Base-by-base conservation (phyloP, 139 green algal species). In the Closterium sp. region DNA sequence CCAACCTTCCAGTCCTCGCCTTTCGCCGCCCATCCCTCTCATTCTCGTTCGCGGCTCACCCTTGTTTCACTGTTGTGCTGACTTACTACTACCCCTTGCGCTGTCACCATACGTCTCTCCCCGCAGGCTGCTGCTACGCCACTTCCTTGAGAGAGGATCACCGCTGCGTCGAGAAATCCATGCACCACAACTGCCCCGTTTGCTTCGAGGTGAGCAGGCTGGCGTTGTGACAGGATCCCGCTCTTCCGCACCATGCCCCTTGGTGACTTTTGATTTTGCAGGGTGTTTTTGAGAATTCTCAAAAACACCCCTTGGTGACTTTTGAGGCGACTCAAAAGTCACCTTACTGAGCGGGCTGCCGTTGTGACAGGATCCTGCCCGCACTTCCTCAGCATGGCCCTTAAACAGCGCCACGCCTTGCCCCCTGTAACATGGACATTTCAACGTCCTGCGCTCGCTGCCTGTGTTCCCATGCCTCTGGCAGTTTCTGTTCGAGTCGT, bases 401-500 rank as follows among this genome's bases (percentile, higher is more conserved):
- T n/a, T n/a, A n/a, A n/a, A n/a, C n/a, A n/a, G n/a, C n/a, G n/a
- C n/a, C n/a, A n/a, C n/a, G n/a, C n/a, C n/a, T n/a, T n/a, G n/a
- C n/a, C n/a, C n/a, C n/a, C n/a, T n/a, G n/a, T n/a, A n/a, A n/a
- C n/a, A n/a, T n/a, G n/a, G n/a, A n/a, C n/a, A n/a, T n/a, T n/a
- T n/a, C n/a, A n/a, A n/a, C n/a, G n/a, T n/a, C n/a, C n/a, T 87
- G 84, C 32, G 4, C 84, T 6, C 6, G 6, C 32, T 87, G 33
- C 84, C 33, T 34, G 33, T 34, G 88, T 55, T n/a, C 12, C 84
- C 33, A 90, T 88, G 97, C 30, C 98, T 96, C 94, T 96, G 96
- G 66, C 97, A 99, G 95, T 98, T 96, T 95, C 96, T 99, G 83
- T 99, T 99, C 93, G 97, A 99, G 92, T 96, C 91, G 34, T 94